A percentile compares a stretch with the other conserved stretches of the same genome.
Conservation (phyloP, 768 basidiomycete species). For the Phlebiopsis flavidoalba region DNA sequence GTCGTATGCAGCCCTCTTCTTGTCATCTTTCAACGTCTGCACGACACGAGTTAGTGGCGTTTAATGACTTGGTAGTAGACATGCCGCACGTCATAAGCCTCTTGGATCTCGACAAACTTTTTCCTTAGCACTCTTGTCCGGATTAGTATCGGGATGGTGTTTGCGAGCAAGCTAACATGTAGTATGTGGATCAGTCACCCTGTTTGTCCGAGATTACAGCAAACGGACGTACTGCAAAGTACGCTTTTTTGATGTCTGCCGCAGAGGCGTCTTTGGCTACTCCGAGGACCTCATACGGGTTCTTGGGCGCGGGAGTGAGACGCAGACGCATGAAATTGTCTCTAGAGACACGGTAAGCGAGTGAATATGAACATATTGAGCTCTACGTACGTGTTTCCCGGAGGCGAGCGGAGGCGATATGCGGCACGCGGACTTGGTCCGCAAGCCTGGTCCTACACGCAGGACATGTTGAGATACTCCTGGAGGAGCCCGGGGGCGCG, state of each 20-base stretch:
- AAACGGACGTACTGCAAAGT: conserved; percentile 73
- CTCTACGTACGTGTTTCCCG: conserved; percentile 4
- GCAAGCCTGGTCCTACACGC: conserved; percentile 18
- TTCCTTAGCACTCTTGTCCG: conserved; percentile 83
- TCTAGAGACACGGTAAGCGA: conserved; percentile 36
- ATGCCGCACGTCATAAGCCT: conserved; percentile 85
- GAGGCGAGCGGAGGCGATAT: background rate
- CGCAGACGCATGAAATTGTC: conserved; percentile 68
- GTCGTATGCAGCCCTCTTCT: conserved; percentile 88
- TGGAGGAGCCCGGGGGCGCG: conserved; percentile 23
- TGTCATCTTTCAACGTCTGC: conserved; percentile 90
- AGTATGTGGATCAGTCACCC: background rate
- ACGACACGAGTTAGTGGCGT: background rate
- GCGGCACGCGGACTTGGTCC: background rate
- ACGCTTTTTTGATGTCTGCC: conserved; percentile 94
- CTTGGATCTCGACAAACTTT: conserved; percentile 93
- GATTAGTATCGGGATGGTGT: conserved; percentile 97
- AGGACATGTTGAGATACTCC: conserved; percentile 37
- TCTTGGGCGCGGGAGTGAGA: conserved; percentile 53
- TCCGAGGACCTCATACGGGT: conserved; percentile 91
- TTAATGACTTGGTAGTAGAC: conserved; percentile 3
- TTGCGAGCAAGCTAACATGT: conserved; percentile 83
- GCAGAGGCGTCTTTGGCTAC: conserved; percentile 76
- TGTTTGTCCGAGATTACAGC: background rate
- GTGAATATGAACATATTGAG: conserved; percentile 1